These are phyloP conservation scores for Suillus tomentosus DNA, from an alignment of 768 basidiomycete genomes.

Conservation along the genomic window DNA sequence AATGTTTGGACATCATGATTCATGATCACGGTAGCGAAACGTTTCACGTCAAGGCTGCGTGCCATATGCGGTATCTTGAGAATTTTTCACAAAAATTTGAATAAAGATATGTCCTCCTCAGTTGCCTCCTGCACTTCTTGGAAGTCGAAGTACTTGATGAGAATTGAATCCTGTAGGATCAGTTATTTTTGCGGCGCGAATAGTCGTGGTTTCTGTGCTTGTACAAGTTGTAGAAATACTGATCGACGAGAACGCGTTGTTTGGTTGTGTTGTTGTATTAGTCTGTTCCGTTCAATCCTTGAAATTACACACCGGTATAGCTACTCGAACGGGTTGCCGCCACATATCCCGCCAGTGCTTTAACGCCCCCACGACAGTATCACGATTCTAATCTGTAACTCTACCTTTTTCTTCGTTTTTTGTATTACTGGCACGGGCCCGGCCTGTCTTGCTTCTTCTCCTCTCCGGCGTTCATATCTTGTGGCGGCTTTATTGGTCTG, in stretches of 20 bases:
- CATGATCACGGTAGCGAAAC: background rate
- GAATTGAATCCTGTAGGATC: background rate
- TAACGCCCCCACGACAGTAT: constrained; percentile 31
- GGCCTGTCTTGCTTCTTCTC: constrained; percentile 3
- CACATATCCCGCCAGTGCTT: constrained; percentile 16
- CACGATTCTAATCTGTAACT: constrained; percentile 28
- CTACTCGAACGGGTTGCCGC: constrained; percentile 23
- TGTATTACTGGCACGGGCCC: constrained; percentile 9
- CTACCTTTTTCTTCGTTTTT: background rate
- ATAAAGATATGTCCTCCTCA: background rate
- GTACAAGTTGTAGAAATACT: background rate
- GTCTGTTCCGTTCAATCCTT: constrained; percentile 8
- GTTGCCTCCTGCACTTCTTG: background rate
- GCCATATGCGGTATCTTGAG: background rate
- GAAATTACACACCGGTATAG: constrained; percentile 5
- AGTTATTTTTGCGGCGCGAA: background rate
- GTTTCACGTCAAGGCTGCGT: constrained; percentile 2
- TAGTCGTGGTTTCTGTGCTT: background rate
- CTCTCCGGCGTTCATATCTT: constrained; percentile 5
- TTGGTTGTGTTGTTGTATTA: constrained; percentile 25
- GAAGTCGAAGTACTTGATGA: background rate
- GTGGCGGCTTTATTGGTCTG: constrained; percentile 7
- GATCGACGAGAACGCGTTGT: constrained; percentile 19
- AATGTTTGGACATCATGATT: background rate
- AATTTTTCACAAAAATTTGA: background rate